phyloP scores from a whole-genome alignment of 2,329 filamentous ascomycete genomes.

The Aaosphaeria arxii region DNA sequence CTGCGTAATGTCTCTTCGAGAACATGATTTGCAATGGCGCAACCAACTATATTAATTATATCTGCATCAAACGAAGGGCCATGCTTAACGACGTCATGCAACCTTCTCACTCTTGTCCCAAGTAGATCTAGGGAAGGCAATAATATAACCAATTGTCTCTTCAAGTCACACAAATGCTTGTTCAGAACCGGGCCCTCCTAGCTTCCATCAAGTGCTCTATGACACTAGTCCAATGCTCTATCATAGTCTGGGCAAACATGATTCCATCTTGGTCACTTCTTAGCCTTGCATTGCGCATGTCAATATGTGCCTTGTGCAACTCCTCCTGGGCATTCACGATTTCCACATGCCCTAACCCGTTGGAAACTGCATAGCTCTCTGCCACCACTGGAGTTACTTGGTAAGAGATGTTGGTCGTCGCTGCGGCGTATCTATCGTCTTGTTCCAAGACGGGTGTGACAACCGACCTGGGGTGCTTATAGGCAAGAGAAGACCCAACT shows the following conservation, averaged over 20 bases:
- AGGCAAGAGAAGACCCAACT: background rate
- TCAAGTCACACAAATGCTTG: too few relatives aligned
- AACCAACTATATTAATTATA: background rate
- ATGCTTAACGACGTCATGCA: too few relatives aligned
- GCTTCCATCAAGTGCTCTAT: conserved; percentile 1
- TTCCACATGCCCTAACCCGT: background rate
- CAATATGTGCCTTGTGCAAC: background rate
- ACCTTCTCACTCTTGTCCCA: too few relatives aligned
- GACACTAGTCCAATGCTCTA: background rate
- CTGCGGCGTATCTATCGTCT: background rate
- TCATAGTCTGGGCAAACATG: background rate
- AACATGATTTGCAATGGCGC: background rate
- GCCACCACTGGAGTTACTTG: background rate
- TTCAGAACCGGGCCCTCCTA: too few relatives aligned
- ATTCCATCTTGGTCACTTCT: background rate
- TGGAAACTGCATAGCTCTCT: background rate
- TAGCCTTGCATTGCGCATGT: background rate
- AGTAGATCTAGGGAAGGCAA: too few relatives aligned
- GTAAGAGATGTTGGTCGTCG: background rate
- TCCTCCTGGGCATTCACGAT: background rate
- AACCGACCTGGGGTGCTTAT: background rate
- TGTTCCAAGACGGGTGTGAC: background rate
- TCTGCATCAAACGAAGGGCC: background rate
- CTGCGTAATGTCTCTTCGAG: too few relatives aligned
- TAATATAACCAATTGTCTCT: too few relatives aligned